A percentile compares a stretch with the other conserved stretches of the same genome.
Conservation (phyloP, 2,329 filamentous ascomycete genomes). For the Fusarium xyrophilum region DNA sequence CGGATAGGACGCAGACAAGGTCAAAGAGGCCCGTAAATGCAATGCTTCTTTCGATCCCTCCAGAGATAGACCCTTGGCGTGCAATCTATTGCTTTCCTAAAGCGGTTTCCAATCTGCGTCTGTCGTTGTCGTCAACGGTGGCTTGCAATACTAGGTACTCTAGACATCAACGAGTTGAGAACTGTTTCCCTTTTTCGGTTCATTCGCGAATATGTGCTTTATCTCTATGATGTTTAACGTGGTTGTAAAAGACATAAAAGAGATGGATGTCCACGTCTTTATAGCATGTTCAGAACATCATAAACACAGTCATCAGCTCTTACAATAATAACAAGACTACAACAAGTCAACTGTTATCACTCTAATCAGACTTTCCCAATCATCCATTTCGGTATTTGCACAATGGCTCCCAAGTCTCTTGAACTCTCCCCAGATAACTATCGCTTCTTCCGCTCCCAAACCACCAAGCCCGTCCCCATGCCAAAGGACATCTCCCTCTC, state of each 20-base stretch:
- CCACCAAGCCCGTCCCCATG: slow-evolving; percentile 34
- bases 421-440: slow-evolving; percentile 20
- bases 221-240: fast-evolving
- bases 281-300: not conserved
- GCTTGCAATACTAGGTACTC: too few species aligned
- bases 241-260: slow-evolving; percentile 10
- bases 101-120: not conserved
- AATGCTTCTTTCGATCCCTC: not conserved
- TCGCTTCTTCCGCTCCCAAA: slow-evolving; percentile 41
- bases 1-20: not conserved
- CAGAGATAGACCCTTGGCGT: not conserved
- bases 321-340: not conserved
- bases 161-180: not conserved
- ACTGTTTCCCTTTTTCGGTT: slow-evolving; percentile 31
- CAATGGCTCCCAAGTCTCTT: slow-evolving; percentile 39
- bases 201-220: not conserved
- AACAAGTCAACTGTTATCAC: not conserved
- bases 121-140: not conserved
- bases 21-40: not conserved
- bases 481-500: slow-evolving; percentile 39
- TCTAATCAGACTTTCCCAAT: not conserved
- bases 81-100: not conserved
- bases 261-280: not conserved
- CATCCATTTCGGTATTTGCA: not conserved
- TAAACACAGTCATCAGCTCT: not conserved